Conservation (phyloP, 1,284 basidiomycete species). For the Athelia psychrophila region DNA sequence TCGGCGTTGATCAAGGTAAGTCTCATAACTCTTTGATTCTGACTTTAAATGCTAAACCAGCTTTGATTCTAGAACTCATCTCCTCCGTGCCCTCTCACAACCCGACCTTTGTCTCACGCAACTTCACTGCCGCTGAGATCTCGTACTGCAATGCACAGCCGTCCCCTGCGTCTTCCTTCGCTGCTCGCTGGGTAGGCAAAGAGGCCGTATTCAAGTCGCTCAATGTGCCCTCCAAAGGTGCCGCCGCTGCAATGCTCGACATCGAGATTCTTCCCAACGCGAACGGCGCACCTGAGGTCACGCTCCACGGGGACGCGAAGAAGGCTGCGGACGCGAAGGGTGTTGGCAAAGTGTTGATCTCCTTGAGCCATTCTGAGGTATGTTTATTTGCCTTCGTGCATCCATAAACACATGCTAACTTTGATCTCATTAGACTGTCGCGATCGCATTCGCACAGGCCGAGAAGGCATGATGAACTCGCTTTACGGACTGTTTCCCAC, state of each 20-base stretch:
- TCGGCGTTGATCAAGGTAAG: conserved; percentile 86
- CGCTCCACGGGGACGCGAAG: conserved; percentile 82
- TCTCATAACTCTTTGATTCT: conserved; percentile 7
- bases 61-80: conserved; percentile 73
- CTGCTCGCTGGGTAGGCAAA: conserved; percentile 96
- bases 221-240: conserved; percentile 87
- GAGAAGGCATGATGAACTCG: conserved; percentile 13
- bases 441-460: conserved; percentile 81
- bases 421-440: conserved; percentile 53
- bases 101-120: conserved; percentile 86
- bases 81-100: conserved; percentile 89
- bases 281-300: conserved; percentile 70
- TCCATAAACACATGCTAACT: conserved; percentile 13
- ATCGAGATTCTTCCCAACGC: conserved; percentile 88
- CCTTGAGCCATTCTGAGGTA: conserved; percentile 90
- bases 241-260: conserved; percentile 91
- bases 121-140: conserved; percentile 91
- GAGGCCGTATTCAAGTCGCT: conserved; percentile 99
- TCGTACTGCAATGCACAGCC: conserved; percentile 88
- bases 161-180: conserved; percentile 86
- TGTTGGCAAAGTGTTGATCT: conserved; percentile 77
- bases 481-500: too few relatives aligned
- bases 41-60: conserved; percentile 10
- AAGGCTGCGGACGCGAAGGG: conserved; percentile 72
- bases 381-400: conserved; percentile 22